Base-by-base conservation (phyloP, 148 eudicot genomes). In the Persicaria maculosa region DNA sequence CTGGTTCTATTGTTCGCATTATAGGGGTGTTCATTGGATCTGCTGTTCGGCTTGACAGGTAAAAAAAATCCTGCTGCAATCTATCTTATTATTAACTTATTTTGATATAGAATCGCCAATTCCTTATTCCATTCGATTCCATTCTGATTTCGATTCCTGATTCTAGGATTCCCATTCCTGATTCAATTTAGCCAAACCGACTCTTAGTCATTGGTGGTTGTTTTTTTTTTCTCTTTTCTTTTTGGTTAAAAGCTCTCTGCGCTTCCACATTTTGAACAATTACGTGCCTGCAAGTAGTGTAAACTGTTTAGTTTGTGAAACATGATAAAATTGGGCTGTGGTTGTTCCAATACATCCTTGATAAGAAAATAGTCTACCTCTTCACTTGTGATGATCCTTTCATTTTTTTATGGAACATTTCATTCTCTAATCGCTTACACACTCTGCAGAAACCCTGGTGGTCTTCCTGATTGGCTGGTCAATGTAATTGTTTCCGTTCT, bases 1-100 rank as follows among this genome's bases (percentile, higher is more conserved):
- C 88, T 64, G 99, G 99, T 75, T 81, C 85, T 70, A 75, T 88
- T 72, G 82, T 95, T 57, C 89, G 87, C 48, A 9, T 90, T 75
- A 76, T 88, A 10, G 87, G 84, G 46, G 84, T 88, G 72, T 40
- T 90, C 44, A 90, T 86, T 77, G 99, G 99, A 61, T 84, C 75
- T 71, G 70, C 80, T 71, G 97, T 95, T 74, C 92, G 99, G 25
- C 84, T 90, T 74, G 97, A 90, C 73, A 89, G 96, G 99, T 92
- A 85, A 82, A 62, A 40, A 2, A 85, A 82, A 62, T 73, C 48
- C 59, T 36, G 14, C 68, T 4, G 17, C 44, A 64, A 14, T 64
- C 15, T 64, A 64, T 31, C 36, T 20, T 58, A 58, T 58, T 9
- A 2, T 58, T n/a, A 58, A 8, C 31, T 48, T 48, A 9, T 48